Percentiles rank a stretch among this genome's conserved stretches.
These are phyloP conservation scores for Fusarium nisikadoi DNA, from an alignment of 2,329 filamentous ascomycete species.

Conservation along the genomic window DNA sequence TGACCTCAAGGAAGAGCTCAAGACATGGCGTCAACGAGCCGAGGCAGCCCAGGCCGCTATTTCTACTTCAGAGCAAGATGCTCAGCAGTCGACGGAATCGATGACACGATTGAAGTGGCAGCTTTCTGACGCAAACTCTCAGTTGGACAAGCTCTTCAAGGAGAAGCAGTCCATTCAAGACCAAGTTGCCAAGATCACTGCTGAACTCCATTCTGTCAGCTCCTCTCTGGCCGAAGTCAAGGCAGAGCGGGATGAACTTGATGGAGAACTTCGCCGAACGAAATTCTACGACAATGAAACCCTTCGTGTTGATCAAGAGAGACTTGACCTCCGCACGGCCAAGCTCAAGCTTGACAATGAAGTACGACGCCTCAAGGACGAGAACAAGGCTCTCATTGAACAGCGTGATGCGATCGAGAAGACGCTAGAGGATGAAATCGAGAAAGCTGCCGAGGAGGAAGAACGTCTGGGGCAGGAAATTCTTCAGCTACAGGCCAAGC, in stretches of 20 bases:
- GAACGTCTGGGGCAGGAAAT: constrained; percentile 68
- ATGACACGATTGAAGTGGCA: constrained; percentile 66
- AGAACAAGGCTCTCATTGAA: constrained; percentile 67
- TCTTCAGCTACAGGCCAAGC: constrained; percentile 59
- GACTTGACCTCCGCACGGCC: constrained; percentile 73
- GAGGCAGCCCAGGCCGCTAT: constrained; percentile 44
- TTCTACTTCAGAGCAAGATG: constrained; percentile 48
- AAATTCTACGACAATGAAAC: constrained; percentile 67
- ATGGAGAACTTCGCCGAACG: constrained; percentile 67
- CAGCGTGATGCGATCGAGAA: constrained; percentile 69
- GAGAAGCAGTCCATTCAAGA: constrained; percentile 74
- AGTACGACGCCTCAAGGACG: constrained; percentile 71
- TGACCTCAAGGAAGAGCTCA: constrained; percentile 39
- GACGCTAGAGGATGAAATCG: constrained; percentile 73
- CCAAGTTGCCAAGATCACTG: constrained; percentile 66
- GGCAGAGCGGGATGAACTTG: constrained; percentile 74
- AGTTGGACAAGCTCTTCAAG: constrained; percentile 64
- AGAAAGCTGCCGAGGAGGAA: constrained; percentile 73
- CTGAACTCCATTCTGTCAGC: constrained; percentile 69
- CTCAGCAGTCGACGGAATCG: constrained; percentile 53
- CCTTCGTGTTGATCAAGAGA: constrained; percentile 73
- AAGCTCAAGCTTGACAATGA: constrained; percentile 76
- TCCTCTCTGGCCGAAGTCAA: constrained; percentile 67
- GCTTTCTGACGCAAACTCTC: constrained; percentile 67
- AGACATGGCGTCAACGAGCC: constrained; percentile 44